Base-by-base conservation (phyloP, 2,329 filamentous ascomycete genomes). In the Amphichorda felina region DNA sequence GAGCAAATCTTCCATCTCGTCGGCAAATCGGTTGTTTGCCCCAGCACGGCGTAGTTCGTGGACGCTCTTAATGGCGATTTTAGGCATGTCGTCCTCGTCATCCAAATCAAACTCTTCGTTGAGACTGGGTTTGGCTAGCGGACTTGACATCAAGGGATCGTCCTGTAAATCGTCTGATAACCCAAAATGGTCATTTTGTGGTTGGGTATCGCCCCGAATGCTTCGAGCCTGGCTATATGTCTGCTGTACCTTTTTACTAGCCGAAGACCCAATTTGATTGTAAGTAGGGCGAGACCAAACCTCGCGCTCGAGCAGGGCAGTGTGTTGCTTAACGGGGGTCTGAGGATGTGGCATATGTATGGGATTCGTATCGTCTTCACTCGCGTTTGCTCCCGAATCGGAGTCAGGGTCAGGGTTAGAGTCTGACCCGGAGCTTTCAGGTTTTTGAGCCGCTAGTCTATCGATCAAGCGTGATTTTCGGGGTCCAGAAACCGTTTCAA, bases 21-120 rank as follows among this genome's bases (percentile, higher is more conserved):
- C 75, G 4, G 75, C 63, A 43, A 77, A 77, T 19, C 77, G 69
- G 45, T 73, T 77, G 47, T 79, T 79, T 16, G 74, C 75, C 13
- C 77, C 77, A 4, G 76, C 75, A 40, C 79, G 72, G 35, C 75
- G 66, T 29, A 82, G 55, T 48, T 81, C 77, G 47, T 82, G 76
- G 14, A 81, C 70, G 43, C 72, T 77, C 39, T 69, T 66, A 32
- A 80, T 73, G 19, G 69, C 68, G 14, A 66, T 63, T 31, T 62
- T 64, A 15, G 57, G 45, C 13, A 62, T 60, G 16, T 53, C 50
- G 5, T 67, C 66, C 14, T 34, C 31, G 19, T 33, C 24, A 26
- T 28, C 35, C 22, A 42, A 16, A 15, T 43, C 41, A 36, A 43
- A 40, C 5, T 50, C 48, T 9, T 53, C 52, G n/a, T 45, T 43